Conservation (phyloP, 2,329 filamentous ascomycete species). For the Fusarium sororula region DNA sequence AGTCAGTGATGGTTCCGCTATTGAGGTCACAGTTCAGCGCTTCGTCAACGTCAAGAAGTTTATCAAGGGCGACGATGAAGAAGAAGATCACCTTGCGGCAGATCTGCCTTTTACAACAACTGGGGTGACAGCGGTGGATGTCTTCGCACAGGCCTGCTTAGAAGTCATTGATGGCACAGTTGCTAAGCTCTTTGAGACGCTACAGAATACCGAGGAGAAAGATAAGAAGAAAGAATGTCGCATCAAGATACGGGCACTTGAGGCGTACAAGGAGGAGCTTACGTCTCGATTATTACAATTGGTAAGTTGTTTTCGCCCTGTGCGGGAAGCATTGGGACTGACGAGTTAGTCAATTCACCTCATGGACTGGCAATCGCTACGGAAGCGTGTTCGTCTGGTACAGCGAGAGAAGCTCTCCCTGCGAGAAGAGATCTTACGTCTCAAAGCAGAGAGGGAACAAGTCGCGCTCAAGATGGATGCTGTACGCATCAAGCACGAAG, state of each 20-base stretch:
- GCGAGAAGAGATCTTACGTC: slow-evolving; percentile 67
- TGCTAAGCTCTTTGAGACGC: slow-evolving; percentile 56
- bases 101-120: slow-evolving; percentile 65
- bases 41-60: slow-evolving; percentile 60
- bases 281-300: slow-evolving; percentile 65
- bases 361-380: slow-evolving; percentile 66
- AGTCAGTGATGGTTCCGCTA: slow-evolving; percentile 42
- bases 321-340: background rate
- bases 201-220: slow-evolving; percentile 51
- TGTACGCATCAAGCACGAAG: slow-evolving; percentile 67
- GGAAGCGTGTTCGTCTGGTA: slow-evolving; percentile 65
- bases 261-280: slow-evolving; percentile 67
- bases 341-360: slow-evolving; percentile 64
- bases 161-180: slow-evolving; percentile 65
- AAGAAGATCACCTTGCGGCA: slow-evolving; percentile 55
- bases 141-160: slow-evolving; percentile 68
- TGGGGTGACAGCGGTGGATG: slow-evolving; percentile 70
- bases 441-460: slow-evolving; percentile 68
- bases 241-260: slow-evolving; percentile 64
- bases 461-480: slow-evolving; percentile 71
- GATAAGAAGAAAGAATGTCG: slow-evolving; percentile 62
- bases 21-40: slow-evolving; percentile 69
- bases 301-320: slow-evolving; percentile 51
- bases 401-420: slow-evolving; percentile 66
- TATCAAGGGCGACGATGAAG: slow-evolving; percentile 51